A percentile compares a stretch with the other conserved stretches of the same genome.
These are phyloP conservation scores for Pseudogymnoascus sp. DNA, from an alignment of 2,329 filamentous ascomycete species.

Conservation along the genomic window DNA sequence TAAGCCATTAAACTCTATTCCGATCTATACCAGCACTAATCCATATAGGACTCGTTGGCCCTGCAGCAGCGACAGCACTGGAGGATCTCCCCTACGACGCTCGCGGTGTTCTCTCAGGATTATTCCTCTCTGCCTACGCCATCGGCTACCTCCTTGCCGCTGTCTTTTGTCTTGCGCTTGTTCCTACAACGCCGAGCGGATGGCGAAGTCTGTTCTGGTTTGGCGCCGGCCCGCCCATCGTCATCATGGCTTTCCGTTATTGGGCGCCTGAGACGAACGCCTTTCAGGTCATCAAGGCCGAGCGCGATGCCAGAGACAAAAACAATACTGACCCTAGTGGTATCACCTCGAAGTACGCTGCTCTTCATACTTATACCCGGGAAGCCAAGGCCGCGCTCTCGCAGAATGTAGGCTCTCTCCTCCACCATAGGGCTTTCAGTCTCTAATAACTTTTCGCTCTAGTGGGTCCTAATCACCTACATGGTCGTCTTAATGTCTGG, in stretches of 20 bases:
- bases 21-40: not conserved
- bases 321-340: not conserved
- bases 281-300: conserved; percentile 31
- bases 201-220: conserved; percentile 87
- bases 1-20: conserved; percentile 39
- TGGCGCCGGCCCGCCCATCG: conserved; percentile 64
- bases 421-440: not conserved
- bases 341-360: conserved; percentile 45
- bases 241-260: conserved; percentile 71
- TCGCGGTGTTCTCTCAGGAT: conserved; percentile 23
- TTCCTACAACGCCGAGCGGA: conserved; percentile 64
- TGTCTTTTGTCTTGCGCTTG: conserved; percentile 54
- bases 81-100: conserved; percentile 40
- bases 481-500: conserved; percentile 77
- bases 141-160: conserved; percentile 24
- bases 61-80: conserved; percentile 67
- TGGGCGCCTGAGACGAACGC: conserved; percentile 70
- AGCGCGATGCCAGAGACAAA: not conserved
- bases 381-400: conserved; percentile 70
- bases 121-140: conserved; percentile 23
- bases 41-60: conserved; percentile 37
- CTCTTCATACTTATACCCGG: conserved; percentile 56
- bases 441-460: conserved; percentile 25
- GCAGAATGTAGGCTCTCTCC: conserved; percentile 28
- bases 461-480: conserved; percentile 72